Percentiles rank a stretch among this genome's conserved stretches.
These are phyloP conservation scores for Malbranchea zuffiana DNA, from an alignment of 2,329 filamentous ascomycete species.

Conservation along the genomic window DNA sequence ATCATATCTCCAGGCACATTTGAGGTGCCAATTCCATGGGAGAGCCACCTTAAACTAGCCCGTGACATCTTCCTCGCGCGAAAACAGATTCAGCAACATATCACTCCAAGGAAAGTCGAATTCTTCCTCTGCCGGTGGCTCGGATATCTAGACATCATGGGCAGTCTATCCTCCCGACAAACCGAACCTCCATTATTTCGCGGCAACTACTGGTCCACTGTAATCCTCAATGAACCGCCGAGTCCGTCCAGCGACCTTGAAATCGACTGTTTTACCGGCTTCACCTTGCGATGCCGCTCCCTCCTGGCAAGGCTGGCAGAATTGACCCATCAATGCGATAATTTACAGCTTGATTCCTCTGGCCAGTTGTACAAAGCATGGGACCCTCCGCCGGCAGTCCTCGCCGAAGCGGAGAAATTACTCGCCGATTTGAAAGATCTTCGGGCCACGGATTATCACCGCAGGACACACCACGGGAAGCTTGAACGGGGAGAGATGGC, in stretches of 20 bases:
- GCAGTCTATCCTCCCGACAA: constrained; percentile 53
- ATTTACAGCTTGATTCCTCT: constrained; percentile 1
- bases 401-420: constrained; percentile 48
- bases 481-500: constrained; percentile 39
- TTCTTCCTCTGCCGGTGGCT: constrained; percentile 75
- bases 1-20: constrained; percentile 75
- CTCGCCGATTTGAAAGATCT: constrained; percentile 50
- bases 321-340: constrained; percentile 57
- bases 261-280: constrained; percentile 73
- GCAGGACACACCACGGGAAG: constrained; percentile 31
- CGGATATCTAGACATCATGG: constrained; percentile 70
- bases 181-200: constrained; percentile 42
- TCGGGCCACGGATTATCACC: constrained; percentile 27
- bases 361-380: constrained; percentile 3
- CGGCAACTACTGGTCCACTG: constrained; percentile 41
- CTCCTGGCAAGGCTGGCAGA: constrained; percentile 62
- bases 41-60: constrained; percentile 64
- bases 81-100: constrained; percentile 45
- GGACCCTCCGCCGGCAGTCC: constrained; percentile 44
- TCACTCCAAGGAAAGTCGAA: constrained; percentile 44
- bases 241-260: constrained; percentile 48
- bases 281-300: constrained; percentile 59
- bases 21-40: constrained; percentile 70
- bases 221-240: constrained; percentile 18
- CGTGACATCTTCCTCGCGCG: constrained; percentile 62